Conservation (phyloP, 441 rosid species). For the Macaranga tanarius region DNA sequence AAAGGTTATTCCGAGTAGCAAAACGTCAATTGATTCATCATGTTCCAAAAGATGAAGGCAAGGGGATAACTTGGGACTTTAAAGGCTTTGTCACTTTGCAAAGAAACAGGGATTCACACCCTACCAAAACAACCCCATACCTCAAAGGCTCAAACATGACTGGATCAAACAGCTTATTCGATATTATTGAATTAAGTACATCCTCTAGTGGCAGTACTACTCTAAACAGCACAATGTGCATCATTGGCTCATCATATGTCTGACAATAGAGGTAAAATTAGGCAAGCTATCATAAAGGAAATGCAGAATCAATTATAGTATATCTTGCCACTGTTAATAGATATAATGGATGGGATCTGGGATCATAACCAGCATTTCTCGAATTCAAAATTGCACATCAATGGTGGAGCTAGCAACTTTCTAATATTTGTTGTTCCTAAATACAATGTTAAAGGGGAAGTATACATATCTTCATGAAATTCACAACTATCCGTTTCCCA, state of each 20-base stretch:
- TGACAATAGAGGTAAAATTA: neutral
- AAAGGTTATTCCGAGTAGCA: neutral
- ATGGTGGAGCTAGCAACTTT: conserved; percentile 2
- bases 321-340: neutral
- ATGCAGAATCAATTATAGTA: neutral
- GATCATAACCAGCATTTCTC: neutral
- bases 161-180: neutral
- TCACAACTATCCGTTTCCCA: conserved; percentile 15
- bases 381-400: conserved; percentile 14
- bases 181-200: neutral
- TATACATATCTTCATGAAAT: conserved; percentile 5
- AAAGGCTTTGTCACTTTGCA: neutral
- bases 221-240: neutral
- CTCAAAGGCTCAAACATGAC: neutral
- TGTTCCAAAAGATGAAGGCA: conserved; percentile 6
- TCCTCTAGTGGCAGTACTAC: neutral
- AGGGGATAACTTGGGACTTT: neutral
- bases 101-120: conserved; percentile 7
- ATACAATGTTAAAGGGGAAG: neutral
- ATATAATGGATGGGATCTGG: neutral
- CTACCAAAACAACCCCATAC: conserved; percentile 10
- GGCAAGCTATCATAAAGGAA: neutral
- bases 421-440: conserved; percentile 11
- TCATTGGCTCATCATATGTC: neutral
- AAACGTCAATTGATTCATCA: neutral